Evolutionary conservation across 257 asterid genomes (phyloP).

Genomic region (Solanum dulcamara): DNA sequence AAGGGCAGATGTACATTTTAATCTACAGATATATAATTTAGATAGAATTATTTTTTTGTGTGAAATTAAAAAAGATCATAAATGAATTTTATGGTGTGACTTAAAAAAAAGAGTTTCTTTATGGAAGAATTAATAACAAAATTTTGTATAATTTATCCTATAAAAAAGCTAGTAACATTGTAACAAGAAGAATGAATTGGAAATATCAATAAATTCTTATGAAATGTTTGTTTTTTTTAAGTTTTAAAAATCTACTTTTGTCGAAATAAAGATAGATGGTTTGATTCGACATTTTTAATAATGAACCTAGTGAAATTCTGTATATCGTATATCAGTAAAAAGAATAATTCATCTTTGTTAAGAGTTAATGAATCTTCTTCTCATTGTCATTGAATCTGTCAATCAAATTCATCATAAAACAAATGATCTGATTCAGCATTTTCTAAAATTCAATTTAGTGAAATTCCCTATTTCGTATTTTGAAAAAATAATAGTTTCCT

Average conservation of each 20-base stretch:
- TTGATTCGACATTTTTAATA: neutral
- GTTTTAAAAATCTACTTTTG: neutral
- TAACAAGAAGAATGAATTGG: neutral
- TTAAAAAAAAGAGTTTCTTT: no score
- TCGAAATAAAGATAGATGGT: neutral
- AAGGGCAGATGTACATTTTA: no score
- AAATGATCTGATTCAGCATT: neutral
- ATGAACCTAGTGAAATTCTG: neutral
- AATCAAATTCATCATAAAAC: neutral
- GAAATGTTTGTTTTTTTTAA: neutral
- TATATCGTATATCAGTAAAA: neutral
- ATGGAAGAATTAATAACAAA: no score
- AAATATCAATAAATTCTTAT: neutral
- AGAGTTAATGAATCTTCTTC: neutral
- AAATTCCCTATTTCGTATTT: no score
- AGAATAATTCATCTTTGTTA: rapidly evolving
- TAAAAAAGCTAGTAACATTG: no score
- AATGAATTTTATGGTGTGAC: no score
- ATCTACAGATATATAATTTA: no score
- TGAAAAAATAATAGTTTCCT: rapidly evolving
- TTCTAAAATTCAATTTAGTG: no score
- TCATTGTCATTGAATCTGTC: neutral
- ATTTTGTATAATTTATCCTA: no score
- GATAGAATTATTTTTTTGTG: no score
- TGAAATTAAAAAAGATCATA: no score